phyloP scores from a whole-genome alignment of 768 basidiomycete species.

The Fistulinella prunicolor region DNA sequence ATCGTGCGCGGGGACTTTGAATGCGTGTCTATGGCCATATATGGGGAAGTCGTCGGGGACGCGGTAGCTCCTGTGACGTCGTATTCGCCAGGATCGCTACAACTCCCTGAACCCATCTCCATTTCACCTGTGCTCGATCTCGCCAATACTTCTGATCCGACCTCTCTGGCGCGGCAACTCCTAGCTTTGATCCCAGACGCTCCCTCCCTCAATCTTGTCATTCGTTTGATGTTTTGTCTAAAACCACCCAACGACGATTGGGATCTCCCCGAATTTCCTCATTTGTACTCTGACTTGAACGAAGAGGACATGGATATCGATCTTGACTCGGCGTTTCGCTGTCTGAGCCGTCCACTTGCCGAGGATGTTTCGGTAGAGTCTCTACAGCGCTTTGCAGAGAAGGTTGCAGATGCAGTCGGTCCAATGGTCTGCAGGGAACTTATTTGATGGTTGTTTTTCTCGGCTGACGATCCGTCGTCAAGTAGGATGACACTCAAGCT shows the following conservation, averaged over 20 bases:
- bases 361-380: slow-evolving; percentile 52
- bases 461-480: slow-evolving; percentile 4
- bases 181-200: slow-evolving; percentile 59
- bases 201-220: slow-evolving; percentile 60
- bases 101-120: slow-evolving; percentile 32
- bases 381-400: slow-evolving; percentile 53
- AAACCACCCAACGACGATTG: slow-evolving; percentile 79
- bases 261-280: slow-evolving; percentile 72
- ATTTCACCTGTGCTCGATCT: slow-evolving; percentile 58
- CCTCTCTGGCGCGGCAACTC: slow-evolving; percentile 56
- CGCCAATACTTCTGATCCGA: slow-evolving; percentile 57
- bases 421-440: slow-evolving; percentile 46
- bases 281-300: slow-evolving; percentile 61
- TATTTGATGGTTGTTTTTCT: neutral
- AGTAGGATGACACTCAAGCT: slow-evolving; percentile 52
- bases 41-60: slow-evolving; percentile 54
- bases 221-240: slow-evolving; percentile 75
- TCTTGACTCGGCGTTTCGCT: slow-evolving; percentile 53
- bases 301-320: slow-evolving; percentile 51
- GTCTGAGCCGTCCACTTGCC: slow-evolving; percentile 54
- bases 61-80: slow-evolving; percentile 30
- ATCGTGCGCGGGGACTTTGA: slow-evolving; percentile 76
- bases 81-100: slow-evolving; percentile 44
- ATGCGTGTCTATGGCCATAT: slow-evolving; percentile 50
- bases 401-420: slow-evolving; percentile 52